Evolutionary conservation across 2,329 filamentous ascomycete species (phyloP).

Genomic region (Macrophomina phaseolina): DNA sequence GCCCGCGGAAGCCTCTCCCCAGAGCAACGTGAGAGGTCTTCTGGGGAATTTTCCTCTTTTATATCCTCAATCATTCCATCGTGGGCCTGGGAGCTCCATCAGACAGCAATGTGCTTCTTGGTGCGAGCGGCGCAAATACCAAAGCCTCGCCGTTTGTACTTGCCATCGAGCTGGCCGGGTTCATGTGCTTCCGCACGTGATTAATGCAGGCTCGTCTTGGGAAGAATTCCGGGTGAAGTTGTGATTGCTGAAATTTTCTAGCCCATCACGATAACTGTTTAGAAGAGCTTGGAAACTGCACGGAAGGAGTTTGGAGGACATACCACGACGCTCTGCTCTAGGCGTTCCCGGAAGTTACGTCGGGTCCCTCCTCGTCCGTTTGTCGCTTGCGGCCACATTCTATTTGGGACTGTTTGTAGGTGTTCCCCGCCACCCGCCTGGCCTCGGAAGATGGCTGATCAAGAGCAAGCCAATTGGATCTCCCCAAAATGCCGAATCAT

Average conservation of each 20-base stretch:
- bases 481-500: conserved; percentile 61
- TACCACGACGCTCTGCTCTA: conserved; percentile 78
- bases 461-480: conserved; percentile 44
- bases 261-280: conserved; percentile 83
- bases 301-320: conserved; percentile 68
- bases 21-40: conserved; percentile 54
- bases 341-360: conserved; percentile 79
- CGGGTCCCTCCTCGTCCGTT: conserved; percentile 49
- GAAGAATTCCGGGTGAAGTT: not conserved
- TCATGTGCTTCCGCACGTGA: conserved; percentile 64
- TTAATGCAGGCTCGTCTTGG: conserved; percentile 58
- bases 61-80: conserved; percentile 51
- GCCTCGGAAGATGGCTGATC: too few species aligned
- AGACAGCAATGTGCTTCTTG: conserved; percentile 43
- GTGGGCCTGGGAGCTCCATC: conserved; percentile 51
- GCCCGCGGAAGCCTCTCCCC: conserved; percentile 58
- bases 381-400: not conserved
- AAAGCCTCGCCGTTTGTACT: conserved; percentile 70
- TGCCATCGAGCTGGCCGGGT: conserved; percentile 66
- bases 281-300: conserved; percentile 63
- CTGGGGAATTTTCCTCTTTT: conserved; percentile 55
- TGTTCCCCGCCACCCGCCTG: conserved; percentile 42
- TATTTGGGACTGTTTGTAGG: conserved; percentile 1
- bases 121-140: conserved; percentile 40
- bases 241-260: not conserved